Conservation (phyloP, 2,329 filamentous ascomycete species). For the Pseudopithomyces chartarum region DNA sequence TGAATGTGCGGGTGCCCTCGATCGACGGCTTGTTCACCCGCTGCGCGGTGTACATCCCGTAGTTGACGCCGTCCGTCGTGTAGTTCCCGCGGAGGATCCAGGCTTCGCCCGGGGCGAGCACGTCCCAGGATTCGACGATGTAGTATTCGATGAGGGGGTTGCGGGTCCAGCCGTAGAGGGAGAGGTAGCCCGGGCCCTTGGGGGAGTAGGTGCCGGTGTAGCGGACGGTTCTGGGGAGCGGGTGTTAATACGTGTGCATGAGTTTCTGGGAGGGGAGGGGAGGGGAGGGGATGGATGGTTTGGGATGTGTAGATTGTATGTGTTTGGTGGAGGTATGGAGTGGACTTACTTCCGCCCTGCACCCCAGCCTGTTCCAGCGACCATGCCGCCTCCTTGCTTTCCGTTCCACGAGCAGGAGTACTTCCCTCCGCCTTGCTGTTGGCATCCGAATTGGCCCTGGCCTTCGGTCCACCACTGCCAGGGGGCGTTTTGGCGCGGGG, state of each 20-base stretch:
- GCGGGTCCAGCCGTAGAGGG: constrained; percentile 61
- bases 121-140: constrained; percentile 54
- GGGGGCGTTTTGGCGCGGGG: constrained; percentile 10
- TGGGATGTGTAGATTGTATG: too few species aligned
- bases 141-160: constrained; percentile 59
- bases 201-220: constrained; percentile 34
- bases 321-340: too few species aligned
- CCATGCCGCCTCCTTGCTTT: constrained; percentile 17
- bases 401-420: constrained; percentile 21
- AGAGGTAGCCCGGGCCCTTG: constrained; percentile 50
- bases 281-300: too few species aligned
- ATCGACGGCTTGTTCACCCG: constrained; percentile 53
- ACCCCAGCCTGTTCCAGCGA: constrained; percentile 18
- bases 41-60: constrained; percentile 18
- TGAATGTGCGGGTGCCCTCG: constrained; percentile 54
- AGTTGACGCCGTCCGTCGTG: constrained; percentile 22
- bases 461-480: constrained; percentile 23
- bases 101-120: constrained; percentile 52
- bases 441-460: constrained; percentile 18
- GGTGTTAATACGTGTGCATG: too few species aligned
- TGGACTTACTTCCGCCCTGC: constrained; percentile 16
- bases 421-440: constrained; percentile 19
- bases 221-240: constrained; percentile 18
- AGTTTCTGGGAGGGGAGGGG: too few species aligned
- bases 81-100: constrained; percentile 32